phyloP scores from a whole-genome alignment of 1,284 basidiomycete genomes.

The Macrocybe sp. region DNA sequence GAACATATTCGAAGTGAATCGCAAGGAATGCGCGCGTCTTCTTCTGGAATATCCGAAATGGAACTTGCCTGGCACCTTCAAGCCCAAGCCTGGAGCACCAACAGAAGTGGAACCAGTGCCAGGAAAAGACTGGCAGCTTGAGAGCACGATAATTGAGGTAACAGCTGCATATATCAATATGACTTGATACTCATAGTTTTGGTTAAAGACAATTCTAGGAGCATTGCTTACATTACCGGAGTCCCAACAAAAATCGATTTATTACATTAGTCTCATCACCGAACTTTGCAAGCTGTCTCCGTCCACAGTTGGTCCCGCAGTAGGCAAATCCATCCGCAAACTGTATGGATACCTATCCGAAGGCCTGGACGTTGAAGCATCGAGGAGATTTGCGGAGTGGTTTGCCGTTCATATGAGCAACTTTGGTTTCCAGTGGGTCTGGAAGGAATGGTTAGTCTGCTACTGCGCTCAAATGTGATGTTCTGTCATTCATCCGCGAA shows the following conservation, averaged over 20 bases:
- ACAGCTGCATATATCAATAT: slow-evolving; percentile 1
- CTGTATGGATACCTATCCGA: slow-evolving; percentile 76
- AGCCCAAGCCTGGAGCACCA: slow-evolving; percentile 53
- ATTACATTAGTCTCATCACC: slow-evolving; percentile 86
- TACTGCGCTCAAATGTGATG: slow-evolving; percentile 1
- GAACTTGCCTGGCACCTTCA: slow-evolving; percentile 82
- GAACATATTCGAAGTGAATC: slow-evolving; percentile 93
- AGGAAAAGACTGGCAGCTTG: slow-evolving; percentile 72
- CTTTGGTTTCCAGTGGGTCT: slow-evolving; percentile 99
- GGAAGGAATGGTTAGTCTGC: slow-evolving; percentile 88
- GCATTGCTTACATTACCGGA: slow-evolving; percentile 76
- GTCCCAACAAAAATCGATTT: slow-evolving; percentile 74
- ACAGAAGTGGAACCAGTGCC: slow-evolving; percentile 41
- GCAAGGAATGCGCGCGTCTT: slow-evolving; percentile 89
- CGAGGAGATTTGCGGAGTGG: slow-evolving; percentile 88
- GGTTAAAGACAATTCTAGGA: slow-evolving; percentile 64
- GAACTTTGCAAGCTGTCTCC: slow-evolving; percentile 94
- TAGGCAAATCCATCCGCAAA: slow-evolving; percentile 91
- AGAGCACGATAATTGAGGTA: slow-evolving; percentile 79
- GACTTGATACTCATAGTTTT: slow-evolving; percentile 5
- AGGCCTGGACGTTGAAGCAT: slow-evolving; percentile 82
- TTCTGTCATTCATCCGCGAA: neutral
- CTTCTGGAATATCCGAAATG: slow-evolving; percentile 88
- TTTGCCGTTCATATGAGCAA: slow-evolving; percentile 96
- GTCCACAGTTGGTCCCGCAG: slow-evolving; percentile 88